phyloP scores from a whole-genome alignment of 2,329 filamentous ascomycete genomes.

The Hansfordia pulvinata region DNA sequence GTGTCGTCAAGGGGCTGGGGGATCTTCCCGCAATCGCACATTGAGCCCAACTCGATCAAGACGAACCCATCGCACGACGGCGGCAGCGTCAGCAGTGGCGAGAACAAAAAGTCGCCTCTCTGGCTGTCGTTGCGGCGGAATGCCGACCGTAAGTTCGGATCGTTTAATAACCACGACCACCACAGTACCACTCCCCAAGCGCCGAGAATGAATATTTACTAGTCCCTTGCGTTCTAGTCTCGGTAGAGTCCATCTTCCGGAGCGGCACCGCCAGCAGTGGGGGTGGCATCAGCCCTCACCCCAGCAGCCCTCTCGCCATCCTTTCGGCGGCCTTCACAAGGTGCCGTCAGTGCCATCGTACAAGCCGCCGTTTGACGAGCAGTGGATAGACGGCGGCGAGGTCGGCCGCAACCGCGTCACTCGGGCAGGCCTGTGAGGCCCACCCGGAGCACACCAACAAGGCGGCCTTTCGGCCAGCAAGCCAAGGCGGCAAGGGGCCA shows the following conservation, averaged over 20 bases:
- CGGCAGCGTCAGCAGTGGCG: conserved; percentile 13
- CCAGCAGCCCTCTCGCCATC: neutral
- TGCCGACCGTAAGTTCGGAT: conserved; percentile 9
- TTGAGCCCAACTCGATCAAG: conserved; percentile 14
- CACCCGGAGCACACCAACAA: too few relatives aligned
- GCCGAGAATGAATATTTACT: conserved; percentile 1
- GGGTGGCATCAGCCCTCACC: neutral
- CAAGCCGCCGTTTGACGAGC: neutral
- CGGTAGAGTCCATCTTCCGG: too few relatives aligned
- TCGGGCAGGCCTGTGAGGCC: neutral
- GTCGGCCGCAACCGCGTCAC: neutral
- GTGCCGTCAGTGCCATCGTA: neutral
- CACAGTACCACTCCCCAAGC: neutral
- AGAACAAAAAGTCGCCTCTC: conserved; percentile 14
- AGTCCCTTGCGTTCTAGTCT: too few relatives aligned
- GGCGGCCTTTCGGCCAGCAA: too few relatives aligned
- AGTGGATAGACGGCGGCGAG: neutral
- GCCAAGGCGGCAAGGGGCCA: too few relatives aligned
- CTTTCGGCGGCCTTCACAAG: neutral
- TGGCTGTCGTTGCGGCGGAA: too few relatives aligned
- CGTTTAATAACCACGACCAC: conserved; percentile 3
- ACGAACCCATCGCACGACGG: conserved; percentile 11
- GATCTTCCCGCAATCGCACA: conserved; percentile 18
- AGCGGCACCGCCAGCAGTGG: too few relatives aligned
- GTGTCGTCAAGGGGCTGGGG: conserved; percentile 17